Base-by-base conservation (phyloP, 352 stramenopile genomes). In the Hyaloperonospora arabidopsidis region DNA sequence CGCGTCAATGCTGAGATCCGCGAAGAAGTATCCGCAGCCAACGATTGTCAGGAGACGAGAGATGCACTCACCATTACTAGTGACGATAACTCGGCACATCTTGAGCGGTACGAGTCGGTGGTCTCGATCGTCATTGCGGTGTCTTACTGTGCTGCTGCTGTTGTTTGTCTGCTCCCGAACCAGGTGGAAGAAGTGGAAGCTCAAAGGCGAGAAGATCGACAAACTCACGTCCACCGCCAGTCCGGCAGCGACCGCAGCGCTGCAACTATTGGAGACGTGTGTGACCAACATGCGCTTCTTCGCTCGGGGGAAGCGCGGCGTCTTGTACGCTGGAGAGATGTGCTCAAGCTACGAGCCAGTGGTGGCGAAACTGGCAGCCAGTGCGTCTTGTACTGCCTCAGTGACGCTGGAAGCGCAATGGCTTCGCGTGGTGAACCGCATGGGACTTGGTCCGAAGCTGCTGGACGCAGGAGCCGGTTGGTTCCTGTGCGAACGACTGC, bases 131-230 rank as follows among this genome's bases (percentile, higher is more conserved):
- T 32, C 25, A 8, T 32, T 32, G 25, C 25, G 8, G 8, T 8
- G 25, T n/a, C 25, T 32, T 32, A 32, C 25, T 32, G 4, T 32
- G 25, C 25, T 32, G 25, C 25, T 32, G 25, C 25, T 32, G 25
- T 32, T 32, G 25, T 32, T 32, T 32, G 25, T 32, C 25, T 4
- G 25, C 8, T 8, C 4, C 25, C 25, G 25, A 17, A 36, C 23
- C 28, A 86, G 76, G 48, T 87, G 76, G 62, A 83, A 72, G 60
- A 66, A 75, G 50, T 87, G 76, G 76, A 87, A 84, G 61, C 72
- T 87, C 4, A 57, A 67, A 21, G 68, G 64, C 41, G 65, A 57
- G 17, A 70, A 85, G 46, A 84, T 87, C 43, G 56, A 80, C 36
- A 62, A 71, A 51, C 67, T 87, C 39, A 85, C 74, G 40, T 59